Evolutionary conservation across 2,329 filamentous ascomycete species (phyloP), one percentile per base, ranked within the genome.

Genomic region (Fusarium subglutinans): DNA sequence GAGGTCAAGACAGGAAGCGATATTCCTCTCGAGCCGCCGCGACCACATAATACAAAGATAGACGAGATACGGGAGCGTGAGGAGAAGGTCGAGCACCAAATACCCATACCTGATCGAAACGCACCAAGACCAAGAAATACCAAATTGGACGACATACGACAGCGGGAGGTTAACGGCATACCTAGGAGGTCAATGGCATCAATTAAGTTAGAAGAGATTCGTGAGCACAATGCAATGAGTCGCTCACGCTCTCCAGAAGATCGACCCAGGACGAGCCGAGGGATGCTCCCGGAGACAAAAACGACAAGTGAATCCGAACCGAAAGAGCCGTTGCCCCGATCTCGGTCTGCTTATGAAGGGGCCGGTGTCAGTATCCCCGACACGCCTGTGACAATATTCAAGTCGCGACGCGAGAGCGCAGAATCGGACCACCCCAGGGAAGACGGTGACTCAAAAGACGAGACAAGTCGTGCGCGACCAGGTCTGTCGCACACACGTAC

Each of bases 151-250:
- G 86, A 88, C 33, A 85, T 89, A 51, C 80, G 83, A 43, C 81
- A 82, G 50, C 81, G 82, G 28, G 86, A 88, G 74, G 81, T 80
- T 53, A 81, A 84, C 37, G 83, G 82, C 6, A 74, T 86, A 33
- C 86, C 88, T 10, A 86, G 80, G 63, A 83, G 85, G 58, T 84
- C 84, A 4, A 78, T 88, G 22, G 85, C 88, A n/a, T 83, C 84
- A 12, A 85, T 86, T 60, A 83, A 84, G 38, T 79, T 90, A 6
- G 87, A 86, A 40, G 88, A 89, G 77, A 89, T 89, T 62, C 83
- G 85, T 44, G 86, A 88, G 61, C 82, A 80, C 64, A 88, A 90
- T 75, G 83, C 85, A 41, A 81, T 83, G 70, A 83, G 84, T 13
- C 80, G 83, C 55, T 85, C 85, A 15, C 78, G 83, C 12, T 87